phyloP scores from a whole-genome alignment of 345 rosid genomes.

The Dimocarpus longan region DNA sequence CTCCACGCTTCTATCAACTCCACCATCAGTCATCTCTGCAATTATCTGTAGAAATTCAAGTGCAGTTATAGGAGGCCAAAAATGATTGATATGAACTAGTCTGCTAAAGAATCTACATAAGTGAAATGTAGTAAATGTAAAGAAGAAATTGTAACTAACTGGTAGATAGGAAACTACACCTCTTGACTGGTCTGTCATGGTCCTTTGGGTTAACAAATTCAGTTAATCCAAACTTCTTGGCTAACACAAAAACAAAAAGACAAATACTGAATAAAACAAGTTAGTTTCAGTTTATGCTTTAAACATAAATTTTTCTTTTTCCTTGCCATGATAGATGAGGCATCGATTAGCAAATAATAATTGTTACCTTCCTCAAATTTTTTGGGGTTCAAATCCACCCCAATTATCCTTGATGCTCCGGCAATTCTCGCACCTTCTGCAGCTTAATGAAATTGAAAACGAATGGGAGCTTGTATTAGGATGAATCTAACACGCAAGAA shows the following conservation, averaged over 20 bases:
- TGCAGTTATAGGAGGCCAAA: too few relatives aligned
- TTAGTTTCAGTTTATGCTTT: too few relatives aligned
- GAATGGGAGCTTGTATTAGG: too few relatives aligned
- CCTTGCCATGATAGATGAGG: not conserved
- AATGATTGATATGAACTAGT: too few relatives aligned
- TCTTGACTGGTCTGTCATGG: conserved; percentile 41
- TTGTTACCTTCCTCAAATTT: conserved; percentile 38
- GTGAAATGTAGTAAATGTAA: too few relatives aligned
- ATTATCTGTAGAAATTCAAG: conserved; percentile 27
- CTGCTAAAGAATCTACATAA: too few relatives aligned
- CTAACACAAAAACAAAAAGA: conserved; percentile 6
- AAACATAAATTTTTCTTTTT: not conserved
- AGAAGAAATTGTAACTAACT: too few relatives aligned
- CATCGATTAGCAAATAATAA: not conserved
- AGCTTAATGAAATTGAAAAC: conserved; percentile 23
- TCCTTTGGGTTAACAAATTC: conserved; percentile 46
- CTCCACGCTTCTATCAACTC: conserved; percentile 46
- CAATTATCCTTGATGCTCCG: conserved; percentile 49
- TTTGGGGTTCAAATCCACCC: conserved; percentile 39
- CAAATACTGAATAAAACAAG: too few relatives aligned
- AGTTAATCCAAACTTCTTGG: conserved; percentile 44
- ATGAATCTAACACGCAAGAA: too few relatives aligned
- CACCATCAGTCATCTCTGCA: conserved; percentile 46
- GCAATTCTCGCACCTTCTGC: conserved; percentile 50
- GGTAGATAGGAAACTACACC: conserved; percentile 13